These are phyloP conservation scores for Cryphonectria naterciae DNA, from an alignment of 2,329 filamentous ascomycete species.

Conservation along the genomic window DNA sequence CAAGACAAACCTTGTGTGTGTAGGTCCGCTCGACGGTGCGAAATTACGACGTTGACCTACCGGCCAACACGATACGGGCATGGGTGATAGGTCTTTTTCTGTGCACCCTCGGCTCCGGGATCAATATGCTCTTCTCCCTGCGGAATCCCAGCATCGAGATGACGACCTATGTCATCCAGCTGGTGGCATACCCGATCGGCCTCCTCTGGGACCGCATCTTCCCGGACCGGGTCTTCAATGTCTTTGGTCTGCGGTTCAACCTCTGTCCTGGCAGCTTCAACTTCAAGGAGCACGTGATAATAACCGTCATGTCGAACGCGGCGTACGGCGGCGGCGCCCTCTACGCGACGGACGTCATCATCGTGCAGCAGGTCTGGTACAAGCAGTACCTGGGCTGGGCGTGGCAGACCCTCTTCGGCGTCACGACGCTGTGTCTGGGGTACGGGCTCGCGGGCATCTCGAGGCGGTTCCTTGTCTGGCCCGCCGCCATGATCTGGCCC, in stretches of 20 bases:
- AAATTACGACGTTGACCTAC: conserved; percentile 67
- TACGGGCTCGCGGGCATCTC: conserved; percentile 66
- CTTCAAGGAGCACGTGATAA: conserved; percentile 64
- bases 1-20: conserved; percentile 11
- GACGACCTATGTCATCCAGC: conserved; percentile 65
- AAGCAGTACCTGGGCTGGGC: conserved; percentile 50
- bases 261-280: conserved; percentile 62
- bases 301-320: conserved; percentile 63
- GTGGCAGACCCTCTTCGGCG: conserved; percentile 59
- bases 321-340: conserved; percentile 61
- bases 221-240: conserved; percentile 54
- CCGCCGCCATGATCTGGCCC: conserved; percentile 64
- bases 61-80: conserved; percentile 67
- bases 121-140: conserved; percentile 65
- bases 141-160: conserved; percentile 63
- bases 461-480: conserved; percentile 62
- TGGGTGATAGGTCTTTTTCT: conserved; percentile 66
- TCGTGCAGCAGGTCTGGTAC: conserved; percentile 60
- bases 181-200: conserved; percentile 64
- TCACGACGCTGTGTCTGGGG: conserved; percentile 66
- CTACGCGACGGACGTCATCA: conserved; percentile 59
- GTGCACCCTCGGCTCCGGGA: conserved; percentile 63
- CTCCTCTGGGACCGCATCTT: conserved; percentile 59
- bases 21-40: conserved; percentile 67
- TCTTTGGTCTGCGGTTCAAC: conserved; percentile 59